A percentile compares a stretch with the other conserved stretches of the same genome.
phyloP scores from a whole-genome alignment of 305 asterid genomes.

The Fraxinus xanthoxyloides region DNA sequence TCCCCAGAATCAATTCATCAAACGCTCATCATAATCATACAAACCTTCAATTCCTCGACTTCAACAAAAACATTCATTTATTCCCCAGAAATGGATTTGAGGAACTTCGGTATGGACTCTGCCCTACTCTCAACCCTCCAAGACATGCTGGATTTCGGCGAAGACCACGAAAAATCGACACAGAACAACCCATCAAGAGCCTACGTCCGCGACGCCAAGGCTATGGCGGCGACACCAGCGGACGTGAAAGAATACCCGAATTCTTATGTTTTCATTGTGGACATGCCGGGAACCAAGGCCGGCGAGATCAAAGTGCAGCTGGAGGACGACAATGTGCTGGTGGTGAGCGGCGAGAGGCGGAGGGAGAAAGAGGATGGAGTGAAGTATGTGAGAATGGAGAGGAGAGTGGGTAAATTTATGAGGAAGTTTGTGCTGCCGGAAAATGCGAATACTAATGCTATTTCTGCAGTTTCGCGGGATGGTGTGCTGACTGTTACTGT shows the following conservation, averaged over 20 bases:
- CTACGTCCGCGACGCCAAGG: conserved; percentile 29
- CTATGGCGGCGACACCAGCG: conserved; percentile 34
- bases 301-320: conserved; percentile 35
- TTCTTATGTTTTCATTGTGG: conserved; percentile 28
- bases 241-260: conserved; percentile 30
- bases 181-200: conserved; percentile 29
- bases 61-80: neutral
- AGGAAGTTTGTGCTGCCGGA: conserved; percentile 22
- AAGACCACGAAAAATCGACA: conserved; percentile 17
- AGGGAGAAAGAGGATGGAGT: conserved; percentile 30
- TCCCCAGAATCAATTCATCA: neutral
- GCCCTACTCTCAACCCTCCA: conserved; percentile 27
- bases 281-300: conserved; percentile 33
- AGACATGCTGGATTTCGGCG: conserved; percentile 29
- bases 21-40: neutral
- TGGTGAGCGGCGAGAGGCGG: conserved; percentile 32
- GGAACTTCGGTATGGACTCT: conserved; percentile 28
- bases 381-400: conserved; percentile 26
- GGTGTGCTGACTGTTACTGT: conserved; percentile 28
- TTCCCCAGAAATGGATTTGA: conserved; percentile 20
- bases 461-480: conserved; percentile 22
- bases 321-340: conserved; percentile 30
- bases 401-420: conserved; percentile 19
- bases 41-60: neutral
- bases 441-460: conserved; percentile 19